Evolutionary conservation across 805 yeast species (phyloP), one percentile per base, ranked within the genome.

Genomic region (Candida saitoana): DNA sequence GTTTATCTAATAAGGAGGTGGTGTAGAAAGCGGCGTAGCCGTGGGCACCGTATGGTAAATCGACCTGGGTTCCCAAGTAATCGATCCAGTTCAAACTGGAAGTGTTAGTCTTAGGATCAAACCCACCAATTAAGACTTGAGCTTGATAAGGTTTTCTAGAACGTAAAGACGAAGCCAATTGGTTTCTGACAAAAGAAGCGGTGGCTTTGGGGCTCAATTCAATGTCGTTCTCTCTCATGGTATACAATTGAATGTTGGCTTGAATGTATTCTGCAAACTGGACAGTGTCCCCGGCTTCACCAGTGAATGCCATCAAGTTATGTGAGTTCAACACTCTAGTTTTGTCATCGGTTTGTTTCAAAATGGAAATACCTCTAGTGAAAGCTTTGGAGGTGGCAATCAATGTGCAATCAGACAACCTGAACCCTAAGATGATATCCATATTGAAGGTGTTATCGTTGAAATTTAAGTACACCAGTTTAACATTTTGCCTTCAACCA

Each of bases 21-120:
- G 96, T 82, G 63, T 93, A 93, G 65, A 91, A 93, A 1, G 95
- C 96, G n/a, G 98, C 96, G 59, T 93, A 93, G 9, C 99, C 99
- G 62, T 93, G 99, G 2, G 98, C 98, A 14, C 95, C 96, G 59
- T 93, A 93, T 12, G 99, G 98, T 45, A 93, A 73, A 46, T 83
- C 87, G 12, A 83, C 95, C 50, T 83, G 80, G 2, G 99, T 87
- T 5, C 99, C 99, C 50, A 93, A 69, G 62, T 93, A 93, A 61
- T 93, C 99, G 51, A 93, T 85, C 83, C 91, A 88, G 57, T 85
- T 82, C 55, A 93, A 73, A 39, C 77, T 69, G 31, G 97, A 88
- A 45, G 67, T 71, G 32, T 72, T 62, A 5, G 71, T 71, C 48
- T 74, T 76, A 12, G 67, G 63, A 55, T 88, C 91, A 60, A 73